Evolutionary conservation across 148 eudicot genomes (phyloP), one percentile per base, ranked within the genome.

Genomic region (Agrostemma githago): DNA sequence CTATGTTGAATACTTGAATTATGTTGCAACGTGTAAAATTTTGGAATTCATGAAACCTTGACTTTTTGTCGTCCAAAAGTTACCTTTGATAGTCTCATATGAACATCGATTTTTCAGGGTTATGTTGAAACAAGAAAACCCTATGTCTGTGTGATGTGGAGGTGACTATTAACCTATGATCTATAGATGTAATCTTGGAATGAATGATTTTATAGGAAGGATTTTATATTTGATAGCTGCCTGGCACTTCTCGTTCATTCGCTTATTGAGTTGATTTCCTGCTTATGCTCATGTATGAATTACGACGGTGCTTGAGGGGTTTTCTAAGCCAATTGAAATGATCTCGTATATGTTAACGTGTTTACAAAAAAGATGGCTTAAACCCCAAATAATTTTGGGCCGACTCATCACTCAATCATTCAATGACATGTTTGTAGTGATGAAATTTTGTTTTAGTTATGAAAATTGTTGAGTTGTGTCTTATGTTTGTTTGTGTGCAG

Each of bases 401-500:
- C 16, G 15, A 15, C 56, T 51, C 56, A 12, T 10, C 16, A 14
- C 14, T 51, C 14, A 51, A 51, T 15, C 14, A 14, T 4, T 51
- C 56, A 51, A 3, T 51, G 12, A 12, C 56, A 51, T 51, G 56
- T 46, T n/a, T n/a, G n/a, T n/a, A n/a, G n/a, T 37, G 48, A 48
- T 63, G 12, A 34, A 2, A 34, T 62, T 9, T 63, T 1, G 38
- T 12, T 2, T 11, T 37, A 10, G 39, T 60, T 4, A 3, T 41
- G 19, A 71, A 71, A 68, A 11, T 26, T 26, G 66, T 37, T 76
- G 69, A 58, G n/a, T n/a, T 40, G 34, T 6, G 15, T 64, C 20
- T 15, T 21, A 7, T 57, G 59, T 60, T 26, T 1, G 34, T 1
- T 26, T 1, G 34, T 1, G 26, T 79, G 63, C 81, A 89, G 92